Conservation (phyloP, 208 protist genomes). For the Leishmania tarentolae region DNA sequence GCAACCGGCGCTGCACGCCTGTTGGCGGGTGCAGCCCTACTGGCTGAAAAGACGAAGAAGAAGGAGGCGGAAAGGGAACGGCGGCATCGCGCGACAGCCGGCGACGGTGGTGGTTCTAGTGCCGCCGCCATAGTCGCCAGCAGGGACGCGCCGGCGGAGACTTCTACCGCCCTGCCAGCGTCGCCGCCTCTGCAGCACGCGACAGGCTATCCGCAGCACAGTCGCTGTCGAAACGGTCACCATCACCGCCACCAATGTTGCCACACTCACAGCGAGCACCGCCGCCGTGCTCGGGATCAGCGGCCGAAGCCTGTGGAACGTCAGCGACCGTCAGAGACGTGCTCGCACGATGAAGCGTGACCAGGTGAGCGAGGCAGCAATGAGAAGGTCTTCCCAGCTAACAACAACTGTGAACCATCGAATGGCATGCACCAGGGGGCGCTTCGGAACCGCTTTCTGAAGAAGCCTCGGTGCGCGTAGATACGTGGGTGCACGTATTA, state of each 20-base stretch:
- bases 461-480: neutral
- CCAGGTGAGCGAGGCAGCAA: neutral
- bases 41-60: slow-evolving; percentile 23
- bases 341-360: neutral
- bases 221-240: neutral
- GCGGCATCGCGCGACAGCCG: neutral
- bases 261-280: neutral
- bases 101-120: neutral
- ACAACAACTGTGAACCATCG: neutral
- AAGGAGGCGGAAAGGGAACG: slow-evolving; percentile 8
- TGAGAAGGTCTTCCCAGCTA: neutral
- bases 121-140: neutral
- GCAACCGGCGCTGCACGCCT: slow-evolving; percentile 36
- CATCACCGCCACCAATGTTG: neutral
- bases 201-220: neutral
- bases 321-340: neutral
- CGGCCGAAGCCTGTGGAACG: neutral
- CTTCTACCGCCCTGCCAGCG: neutral
- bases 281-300: neutral
- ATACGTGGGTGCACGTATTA: neutral
- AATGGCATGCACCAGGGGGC: neutral
- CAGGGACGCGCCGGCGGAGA: neutral
- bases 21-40: slow-evolving; percentile 34
- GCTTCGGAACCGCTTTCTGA: neutral
- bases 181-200: neutral